Conservation (phyloP, 176 grass and related monocot species). For the Musa beccarii region DNA sequence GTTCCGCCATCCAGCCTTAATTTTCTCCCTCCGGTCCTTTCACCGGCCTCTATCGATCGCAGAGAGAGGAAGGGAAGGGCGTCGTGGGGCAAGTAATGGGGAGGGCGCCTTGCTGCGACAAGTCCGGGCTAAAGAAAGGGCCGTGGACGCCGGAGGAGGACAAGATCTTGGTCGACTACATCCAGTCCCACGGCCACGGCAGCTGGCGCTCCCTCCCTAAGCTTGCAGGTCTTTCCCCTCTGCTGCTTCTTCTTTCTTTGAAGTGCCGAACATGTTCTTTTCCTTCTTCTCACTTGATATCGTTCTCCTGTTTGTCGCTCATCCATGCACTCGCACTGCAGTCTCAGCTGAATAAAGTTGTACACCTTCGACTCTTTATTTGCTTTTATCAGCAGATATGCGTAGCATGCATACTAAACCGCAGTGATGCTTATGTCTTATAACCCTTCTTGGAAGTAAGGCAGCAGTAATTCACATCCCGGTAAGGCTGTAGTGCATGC, state of each 20-base stretch:
- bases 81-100: slow-evolving; percentile 30
- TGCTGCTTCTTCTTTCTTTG: background rate
- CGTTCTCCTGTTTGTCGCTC: background rate
- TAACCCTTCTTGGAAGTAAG: too few species aligned
- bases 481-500: too few species aligned
- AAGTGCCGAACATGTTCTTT: background rate
- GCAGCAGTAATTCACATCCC: too few species aligned
- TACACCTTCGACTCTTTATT: too few species aligned
- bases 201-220: slow-evolving; percentile 87
- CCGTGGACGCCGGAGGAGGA: slow-evolving; percentile 96
- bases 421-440: too few species aligned
- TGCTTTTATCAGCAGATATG: too few species aligned
- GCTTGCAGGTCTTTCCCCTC: slow-evolving; percentile 52
- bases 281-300: background rate
- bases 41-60: background rate
- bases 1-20: background rate
- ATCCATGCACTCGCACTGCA: background rate
- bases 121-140: slow-evolving; percentile 84
- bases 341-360: too few species aligned
- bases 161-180: slow-evolving; percentile 79
- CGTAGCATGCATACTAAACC: too few species aligned
- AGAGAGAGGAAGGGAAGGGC: background rate
- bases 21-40: background rate
- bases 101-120: slow-evolving; percentile 87
- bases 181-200: slow-evolving; percentile 68